These are phyloP conservation scores for Globomyces pollinis-pini DNA, from an alignment of 192 early-diverging fungal genomes.

Conservation along the genomic window DNA sequence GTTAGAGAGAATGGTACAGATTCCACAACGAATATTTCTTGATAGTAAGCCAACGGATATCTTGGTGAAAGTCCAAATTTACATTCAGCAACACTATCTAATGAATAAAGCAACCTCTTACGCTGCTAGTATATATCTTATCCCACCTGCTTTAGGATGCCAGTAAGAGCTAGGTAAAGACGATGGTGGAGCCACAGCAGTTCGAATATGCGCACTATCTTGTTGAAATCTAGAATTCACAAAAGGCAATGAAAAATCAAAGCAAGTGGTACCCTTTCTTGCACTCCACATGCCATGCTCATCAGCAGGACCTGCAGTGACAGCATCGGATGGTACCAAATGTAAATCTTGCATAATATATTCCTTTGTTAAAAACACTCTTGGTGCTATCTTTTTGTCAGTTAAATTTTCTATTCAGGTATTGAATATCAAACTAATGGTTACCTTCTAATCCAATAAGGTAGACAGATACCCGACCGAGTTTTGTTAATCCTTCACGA, in stretches of 20 bases:
- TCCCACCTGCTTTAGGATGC: slow-evolving; percentile 27
- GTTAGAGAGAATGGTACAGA: slow-evolving; percentile 5
- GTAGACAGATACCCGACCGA: slow-evolving; percentile 25
- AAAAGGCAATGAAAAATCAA: slow-evolving; percentile 27
- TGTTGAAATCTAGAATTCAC: background rate
- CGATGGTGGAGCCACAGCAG: background rate
- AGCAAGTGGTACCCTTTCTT: slow-evolving; percentile 18
- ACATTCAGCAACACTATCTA: slow-evolving; percentile 14
- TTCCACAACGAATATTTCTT: slow-evolving; percentile 27
- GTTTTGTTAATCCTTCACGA: slow-evolving; percentile 16
- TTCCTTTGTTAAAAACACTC: slow-evolving; percentile 19
- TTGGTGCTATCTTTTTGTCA: slow-evolving; percentile 3
- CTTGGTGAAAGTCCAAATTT: slow-evolving; percentile 18
- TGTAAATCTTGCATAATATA: slow-evolving; percentile 20
- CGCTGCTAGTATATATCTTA: slow-evolving; percentile 39
- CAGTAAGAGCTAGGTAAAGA: slow-evolving; percentile 36
- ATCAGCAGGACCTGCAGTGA: slow-evolving; percentile 37
- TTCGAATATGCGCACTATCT: slow-evolving; percentile 1
- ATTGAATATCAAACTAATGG: background rate
- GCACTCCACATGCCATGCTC: slow-evolving; percentile 49
- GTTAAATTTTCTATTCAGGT: background rate
- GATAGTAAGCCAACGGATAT: slow-evolving; percentile 12
- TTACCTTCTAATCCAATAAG: slow-evolving; percentile 32
- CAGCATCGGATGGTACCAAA: slow-evolving; percentile 31
- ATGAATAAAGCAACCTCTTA: slow-evolving; percentile 9